Evolutionary conservation across 179 eudicot genomes (phyloP), one percentile per base, ranked within the genome.

Genomic region (Actinidia arguta): DNA sequence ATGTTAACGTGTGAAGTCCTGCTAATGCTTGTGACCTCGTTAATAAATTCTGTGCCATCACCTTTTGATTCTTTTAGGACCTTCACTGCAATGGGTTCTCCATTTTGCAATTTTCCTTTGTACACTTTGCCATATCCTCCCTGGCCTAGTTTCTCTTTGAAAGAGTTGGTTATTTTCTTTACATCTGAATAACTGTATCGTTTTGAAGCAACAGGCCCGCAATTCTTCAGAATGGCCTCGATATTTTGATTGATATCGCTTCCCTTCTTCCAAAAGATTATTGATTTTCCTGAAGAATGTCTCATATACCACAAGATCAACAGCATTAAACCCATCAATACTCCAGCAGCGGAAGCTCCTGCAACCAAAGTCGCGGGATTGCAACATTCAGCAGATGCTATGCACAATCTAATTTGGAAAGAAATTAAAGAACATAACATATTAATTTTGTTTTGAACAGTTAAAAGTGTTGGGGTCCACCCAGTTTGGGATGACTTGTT

Each of bases 161-260:
- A 54, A 13, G 58, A 54, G 58, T 54, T 54, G 58, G 58, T 54
- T 17, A 54, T 54, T 54, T 54, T 54, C 58, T 13, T 54, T 55
- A 55, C 59, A 55, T 0, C 16, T 55, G 59, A 55, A 55, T 55
- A 11, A 13, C 16, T 55, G 25, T 18, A 70, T 46, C 16, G 44
- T 44, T 46, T n/a, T 44, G 52, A 52, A 42, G 52, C 47, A 44
- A 69, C 13, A 9, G 25, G 20, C 1, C 74, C 72, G 16, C 72
- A 46, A n/a, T 24, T 70, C 74, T 70, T 46, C n/a, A 70, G 74
- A 46, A 70, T 20, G 9, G 75, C 75, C 54, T 71, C 55, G 47
- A 71, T 1, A 24, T n/a, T n/a, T 71, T 5, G 75, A 48, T 71
- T n/a, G 55, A 9, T 71, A 14, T 20, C 16, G 11, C 25, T 4